A percentile compares a stretch with the other conserved stretches of the same genome.
Conservation (phyloP, 441 rosid genomes). For the Viola pubescens region DNA sequence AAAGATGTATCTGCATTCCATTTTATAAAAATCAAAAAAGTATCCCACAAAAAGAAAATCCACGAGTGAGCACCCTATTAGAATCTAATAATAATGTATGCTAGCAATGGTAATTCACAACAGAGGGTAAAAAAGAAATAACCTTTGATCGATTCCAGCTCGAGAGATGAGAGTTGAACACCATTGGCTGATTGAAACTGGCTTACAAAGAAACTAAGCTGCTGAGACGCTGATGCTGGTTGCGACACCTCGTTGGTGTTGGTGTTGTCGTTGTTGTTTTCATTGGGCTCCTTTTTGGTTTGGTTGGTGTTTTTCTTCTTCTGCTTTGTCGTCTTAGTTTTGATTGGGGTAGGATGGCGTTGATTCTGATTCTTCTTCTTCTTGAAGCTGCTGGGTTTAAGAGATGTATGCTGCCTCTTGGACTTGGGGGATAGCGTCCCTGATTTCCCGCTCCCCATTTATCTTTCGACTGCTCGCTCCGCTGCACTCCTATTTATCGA, state of each 20-base stretch:
- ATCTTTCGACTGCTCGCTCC: neutral
- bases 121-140: neutral
- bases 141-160: constrained; percentile 67
- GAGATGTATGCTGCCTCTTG: constrained; percentile 12
- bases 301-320: neutral
- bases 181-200: constrained; percentile 54
- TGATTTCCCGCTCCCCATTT: constrained; percentile 32
- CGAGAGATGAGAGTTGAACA: constrained; percentile 57
- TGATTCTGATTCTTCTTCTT: constrained; percentile 24
- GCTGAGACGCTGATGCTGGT: constrained; percentile 34
- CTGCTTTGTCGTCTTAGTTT: neutral
- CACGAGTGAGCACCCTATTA: neutral
- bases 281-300: constrained; percentile 7
- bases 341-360: constrained; percentile 6
- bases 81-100: neutral
- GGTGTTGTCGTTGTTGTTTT: constrained; percentile 9
- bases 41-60: constrained; percentile 2
- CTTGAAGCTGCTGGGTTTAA: constrained; percentile 9
- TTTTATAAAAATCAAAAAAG: neutral
- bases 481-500: too few species aligned
- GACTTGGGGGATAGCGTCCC: constrained; percentile 12
- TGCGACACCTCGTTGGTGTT: neutral
- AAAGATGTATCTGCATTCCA: constrained; percentile 43
- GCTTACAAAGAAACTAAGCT: constrained; percentile 47
- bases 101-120: neutral